Base-by-base conservation (phyloP, 345 rosid genomes). In the Gossypioides kirkii region DNA sequence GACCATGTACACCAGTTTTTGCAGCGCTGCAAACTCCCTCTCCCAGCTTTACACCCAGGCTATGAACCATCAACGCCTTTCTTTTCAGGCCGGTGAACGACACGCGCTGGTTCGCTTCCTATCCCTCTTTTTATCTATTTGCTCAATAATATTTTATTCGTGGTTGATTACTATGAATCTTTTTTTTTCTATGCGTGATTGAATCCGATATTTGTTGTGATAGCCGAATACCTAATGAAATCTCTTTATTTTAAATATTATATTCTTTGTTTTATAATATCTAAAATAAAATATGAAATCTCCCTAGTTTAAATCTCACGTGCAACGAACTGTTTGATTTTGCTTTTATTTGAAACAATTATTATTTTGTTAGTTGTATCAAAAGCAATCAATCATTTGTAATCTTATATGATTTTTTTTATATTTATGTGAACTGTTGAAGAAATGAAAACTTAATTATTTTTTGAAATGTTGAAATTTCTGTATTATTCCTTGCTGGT, bases 21-120 rank as follows among this genome's bases (percentile, higher is more conserved):
- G 97, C 61, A 85, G 93, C 81, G 98, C 95, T 41, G 98, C 98
- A 62, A 94, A 90, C 79, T 92, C 95, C 13, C 87, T 94, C 3
- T 92, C 97, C 36, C 98, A 94, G 86, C 98, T 94, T 53, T 91
- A 94, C 78, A 84, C 93, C 0, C 93, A 88, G 73, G 83, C 96
- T 72, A 87, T 88, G 93, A 88, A 80, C 71, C 91, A 90, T 49
- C 93, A 88, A 79, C 90, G 91, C 67, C 86, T 84, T 68, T 86
- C 91, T 82, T 90, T 88, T 85, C 96, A 86, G 72, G 86, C 96
- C 69, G 93, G 96, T 23, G 96, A 90, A 79, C 96, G 96, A 46
- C 83, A 90, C 75, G 86, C 89, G 5, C 53, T 90, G 87, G 96
- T 90, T 4, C n/a, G 67, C 49, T 54, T 23, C 61, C 52, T 16